Conservation (phyloP, 2,329 filamentous ascomycete genomes). For the Cryphonectria japonica region DNA sequence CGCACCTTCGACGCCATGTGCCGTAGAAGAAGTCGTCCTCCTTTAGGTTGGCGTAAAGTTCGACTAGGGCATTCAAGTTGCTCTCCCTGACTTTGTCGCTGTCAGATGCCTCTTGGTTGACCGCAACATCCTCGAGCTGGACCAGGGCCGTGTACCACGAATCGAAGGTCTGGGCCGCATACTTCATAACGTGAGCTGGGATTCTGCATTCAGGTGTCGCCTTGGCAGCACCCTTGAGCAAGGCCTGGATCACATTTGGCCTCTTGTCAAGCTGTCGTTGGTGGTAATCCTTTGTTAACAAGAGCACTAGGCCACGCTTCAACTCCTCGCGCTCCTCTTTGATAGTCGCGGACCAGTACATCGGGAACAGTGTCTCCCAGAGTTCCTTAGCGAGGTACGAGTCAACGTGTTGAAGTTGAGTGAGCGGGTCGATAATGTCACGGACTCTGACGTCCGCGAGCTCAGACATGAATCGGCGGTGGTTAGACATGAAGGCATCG, state of each 20-base stretch:
- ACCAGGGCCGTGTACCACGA: slow-evolving; percentile 95
- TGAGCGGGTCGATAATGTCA: slow-evolving; percentile 87
- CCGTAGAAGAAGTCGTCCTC: slow-evolving; percentile 98
- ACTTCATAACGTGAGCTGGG: slow-evolving; percentile 95
- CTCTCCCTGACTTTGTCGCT: slow-evolving; percentile 86
- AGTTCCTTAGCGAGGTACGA: slow-evolving; percentile 80
- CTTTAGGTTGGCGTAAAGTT: slow-evolving; percentile 86
- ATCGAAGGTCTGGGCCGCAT: slow-evolving; percentile 89
- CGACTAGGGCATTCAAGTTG: slow-evolving; percentile 92
- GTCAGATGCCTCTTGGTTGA: slow-evolving; percentile 78
- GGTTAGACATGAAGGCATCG: slow-evolving; percentile 75
- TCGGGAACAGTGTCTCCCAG: slow-evolving; percentile 88
- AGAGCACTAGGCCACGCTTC: slow-evolving; percentile 85
- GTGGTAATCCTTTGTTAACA: slow-evolving; percentile 95
- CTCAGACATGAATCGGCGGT: slow-evolving; percentile 83
- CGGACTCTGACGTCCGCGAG: slow-evolving; percentile 84
- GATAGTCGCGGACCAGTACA: slow-evolving; percentile 88
- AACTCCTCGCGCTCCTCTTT: slow-evolving; percentile 89
- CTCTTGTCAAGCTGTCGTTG: slow-evolving; percentile 91
- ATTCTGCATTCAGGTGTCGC: slow-evolving; percentile 88
- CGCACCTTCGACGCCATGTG: slow-evolving; percentile 91
- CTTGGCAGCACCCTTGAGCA: slow-evolving; percentile 85
- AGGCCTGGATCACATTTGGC: slow-evolving; percentile 91
- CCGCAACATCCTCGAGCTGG: slow-evolving; percentile 86
- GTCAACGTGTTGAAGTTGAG: slow-evolving; percentile 91